Evolutionary conservation across 768 basidiomycete genomes (phyloP), one percentile per base, ranked within the genome.

Genomic region (Porphyrellus cyaneotinctus): DNA sequence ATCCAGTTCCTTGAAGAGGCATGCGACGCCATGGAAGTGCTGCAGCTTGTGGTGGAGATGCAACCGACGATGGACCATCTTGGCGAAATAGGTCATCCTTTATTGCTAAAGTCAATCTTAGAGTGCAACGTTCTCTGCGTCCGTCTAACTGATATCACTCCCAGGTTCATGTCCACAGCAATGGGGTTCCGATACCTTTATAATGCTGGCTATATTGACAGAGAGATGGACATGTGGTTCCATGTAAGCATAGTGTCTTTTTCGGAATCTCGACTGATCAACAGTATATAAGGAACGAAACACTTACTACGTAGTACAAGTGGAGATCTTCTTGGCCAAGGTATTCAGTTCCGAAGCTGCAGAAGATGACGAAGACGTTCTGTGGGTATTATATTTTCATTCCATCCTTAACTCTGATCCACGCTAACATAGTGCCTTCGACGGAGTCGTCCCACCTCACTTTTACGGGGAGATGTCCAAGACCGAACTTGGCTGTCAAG

Each of bases 381-480:
- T 81, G 88, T 78, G 41, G 60, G 75, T 71, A 23, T 31, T 28
- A 13, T 52, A 17, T 43, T 20, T 37, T 14, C 26, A 6, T 46
- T 44, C 43, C 22, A 6, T 32, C n/a, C 31, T 24, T 12, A 20
- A 23, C 33, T 46, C 43, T 58, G 28, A 50, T 57, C 26, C 26
- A 49, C 33, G 5, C 20, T 11, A 20, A n/a, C 13, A 36, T 61
- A 87, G 85, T n/a, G 78, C 80, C 18, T 91, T 89, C 52, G 93
- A 94, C 47, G 88, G 88, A 13, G 85, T 86, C 12, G 90, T 93
- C 13, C 97, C 95, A 3, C 84, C 89, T 2, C 95, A 99, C 68
- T 98, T 99, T 70, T 95, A 97, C 62, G 95, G 95, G 20, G 95
- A 97, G 70, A 90, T 98, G 81, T 87, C 94, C 42, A 97, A 97